A percentile compares a stretch with the other conserved stretches of the same genome.
Conservation (phyloP, 1,284 basidiomycete species). For the Takashimella tepidaria region DNA sequence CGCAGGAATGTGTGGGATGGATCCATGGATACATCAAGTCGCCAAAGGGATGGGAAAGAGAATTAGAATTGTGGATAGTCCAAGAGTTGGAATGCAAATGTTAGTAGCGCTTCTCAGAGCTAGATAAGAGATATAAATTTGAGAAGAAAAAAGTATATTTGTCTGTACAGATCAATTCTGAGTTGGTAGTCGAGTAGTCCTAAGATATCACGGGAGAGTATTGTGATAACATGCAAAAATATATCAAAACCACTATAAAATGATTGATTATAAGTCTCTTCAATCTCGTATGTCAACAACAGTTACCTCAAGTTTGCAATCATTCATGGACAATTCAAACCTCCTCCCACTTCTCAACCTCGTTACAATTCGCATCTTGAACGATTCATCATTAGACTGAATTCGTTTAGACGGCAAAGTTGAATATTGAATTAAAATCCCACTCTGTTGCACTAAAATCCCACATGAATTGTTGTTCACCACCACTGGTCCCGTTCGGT, state of each 20-base stretch:
- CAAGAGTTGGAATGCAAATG: conserved; percentile 18
- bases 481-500: neutral
- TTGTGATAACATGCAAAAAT: too few species aligned
- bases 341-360: too few species aligned
- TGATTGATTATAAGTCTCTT: too few species aligned
- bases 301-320: too few species aligned
- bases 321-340: too few species aligned
- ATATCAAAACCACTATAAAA: too few species aligned
- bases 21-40: conserved; percentile 15
- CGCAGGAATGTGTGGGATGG: conserved; percentile 28
- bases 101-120: conserved; percentile 14
- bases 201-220: neutral
- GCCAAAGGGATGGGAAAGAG: conserved; percentile 7
- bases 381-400: too few species aligned
- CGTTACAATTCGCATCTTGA: too few species aligned
- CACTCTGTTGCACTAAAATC: conserved; percentile 11
- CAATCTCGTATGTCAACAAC: too few species aligned
- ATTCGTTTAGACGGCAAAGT: neutral
- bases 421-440: neutral
- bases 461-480: conserved; percentile 18
- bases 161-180: too few species aligned
- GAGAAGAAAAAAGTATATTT: too few species aligned
- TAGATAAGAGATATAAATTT: conserved; percentile 6
- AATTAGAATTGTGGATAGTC: conserved; percentile 19
- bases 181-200: too few species aligned